Conservation (phyloP, 2,329 filamentous ascomycete genomes). For the Talaromyces funiculosus region DNA sequence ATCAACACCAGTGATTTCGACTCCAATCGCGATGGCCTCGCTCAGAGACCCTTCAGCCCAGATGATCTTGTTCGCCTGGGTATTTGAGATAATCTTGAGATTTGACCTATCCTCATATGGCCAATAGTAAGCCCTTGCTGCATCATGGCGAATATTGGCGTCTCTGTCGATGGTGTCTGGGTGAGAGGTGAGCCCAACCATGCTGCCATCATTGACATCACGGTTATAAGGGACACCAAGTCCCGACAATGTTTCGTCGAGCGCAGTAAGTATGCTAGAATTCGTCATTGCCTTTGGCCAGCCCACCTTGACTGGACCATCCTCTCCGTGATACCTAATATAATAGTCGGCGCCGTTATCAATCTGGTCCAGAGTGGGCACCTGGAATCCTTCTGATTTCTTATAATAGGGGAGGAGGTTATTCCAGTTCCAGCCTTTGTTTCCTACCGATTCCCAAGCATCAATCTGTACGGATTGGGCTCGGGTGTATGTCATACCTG, state of each 20-base stretch:
- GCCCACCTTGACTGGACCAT: neutral
- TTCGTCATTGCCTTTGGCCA: neutral
- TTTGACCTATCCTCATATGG: constrained; percentile 39
- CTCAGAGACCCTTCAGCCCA: constrained; percentile 23
- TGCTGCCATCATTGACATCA: constrained; percentile 40
- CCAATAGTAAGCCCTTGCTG: constrained; percentile 45
- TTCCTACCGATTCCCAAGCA: constrained; percentile 29
- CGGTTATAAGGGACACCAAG: constrained; percentile 35
- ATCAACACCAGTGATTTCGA: constrained; percentile 25
- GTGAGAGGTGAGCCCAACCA: constrained; percentile 42
- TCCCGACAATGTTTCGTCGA: constrained; percentile 17
- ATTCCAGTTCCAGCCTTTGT: constrained; percentile 28
- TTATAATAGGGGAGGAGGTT: constrained; percentile 18
- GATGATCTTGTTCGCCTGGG: constrained; percentile 36
- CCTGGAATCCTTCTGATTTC: neutral
- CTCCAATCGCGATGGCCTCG: constrained; percentile 22
- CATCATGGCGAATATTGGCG: constrained; percentile 40
- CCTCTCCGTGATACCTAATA: neutral
- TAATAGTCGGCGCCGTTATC: neutral
- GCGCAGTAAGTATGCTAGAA: neutral
- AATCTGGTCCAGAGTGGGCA: neutral
- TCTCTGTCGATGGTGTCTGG: constrained; percentile 38
- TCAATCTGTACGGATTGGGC: constrained; percentile 33
- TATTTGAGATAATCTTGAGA: constrained; percentile 40
- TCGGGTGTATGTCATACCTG: constrained; percentile 36